Evolutionary conservation across 176 grass and related monocot genomes (phyloP).

Genomic region (Musa beccarii): DNA sequence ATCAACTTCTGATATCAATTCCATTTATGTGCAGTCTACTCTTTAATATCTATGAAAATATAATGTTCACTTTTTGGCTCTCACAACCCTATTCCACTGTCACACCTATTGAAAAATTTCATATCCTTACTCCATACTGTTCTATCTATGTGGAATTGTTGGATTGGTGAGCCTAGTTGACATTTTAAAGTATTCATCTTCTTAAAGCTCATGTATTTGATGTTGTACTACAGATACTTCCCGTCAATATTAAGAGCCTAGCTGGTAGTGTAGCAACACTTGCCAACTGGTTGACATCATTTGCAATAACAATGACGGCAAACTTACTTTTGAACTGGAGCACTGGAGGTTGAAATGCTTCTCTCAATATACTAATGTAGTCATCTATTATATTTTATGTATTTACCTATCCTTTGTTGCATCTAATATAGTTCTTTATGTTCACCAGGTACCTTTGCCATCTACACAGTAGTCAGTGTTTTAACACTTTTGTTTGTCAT

Average conservation of each 20-base stretch:
- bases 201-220: background rate
- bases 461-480: conserved; percentile 55
- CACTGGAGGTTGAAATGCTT: conserved; percentile 50
- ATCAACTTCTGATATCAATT: background rate
- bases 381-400: background rate
- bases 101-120: background rate
- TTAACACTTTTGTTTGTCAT: conserved; percentile 60
- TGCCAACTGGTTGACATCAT: conserved; percentile 87
- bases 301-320: conserved; percentile 73
- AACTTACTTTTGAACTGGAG: conserved; percentile 86
- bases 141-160: background rate
- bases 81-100: background rate
- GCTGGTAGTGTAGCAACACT: conserved; percentile 81
- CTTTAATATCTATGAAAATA: too few relatives aligned
- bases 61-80: background rate
- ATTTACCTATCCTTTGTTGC: background rate
- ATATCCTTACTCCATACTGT: too few relatives aligned
- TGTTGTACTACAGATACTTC: conserved; percentile 37
- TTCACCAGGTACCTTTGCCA: conserved; percentile 56
- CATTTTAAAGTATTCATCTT: background rate
- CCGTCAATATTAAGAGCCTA: conserved; percentile 77
- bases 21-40: too few relatives aligned
- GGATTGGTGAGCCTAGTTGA: background rate
- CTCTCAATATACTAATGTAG: background rate
- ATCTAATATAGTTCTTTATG: background rate